Evolutionary conservation across 2,329 filamentous ascomycete genomes (phyloP), one percentile per base, ranked within the genome.

Genomic region (Herpomyces periplanetae): DNA sequence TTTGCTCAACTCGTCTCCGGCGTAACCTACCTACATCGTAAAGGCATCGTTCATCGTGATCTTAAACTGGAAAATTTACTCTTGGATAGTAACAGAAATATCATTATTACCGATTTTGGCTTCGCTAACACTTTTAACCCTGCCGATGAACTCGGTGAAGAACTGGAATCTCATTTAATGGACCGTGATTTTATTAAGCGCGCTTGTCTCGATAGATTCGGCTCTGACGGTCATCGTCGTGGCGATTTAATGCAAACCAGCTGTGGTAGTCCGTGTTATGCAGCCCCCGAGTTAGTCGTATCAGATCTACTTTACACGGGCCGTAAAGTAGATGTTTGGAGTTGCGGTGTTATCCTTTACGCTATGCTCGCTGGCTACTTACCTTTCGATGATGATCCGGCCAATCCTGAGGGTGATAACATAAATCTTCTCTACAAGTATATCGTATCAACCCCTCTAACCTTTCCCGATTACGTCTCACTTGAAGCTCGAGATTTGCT

Each of bases 351-450:
- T 15, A 96, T 96, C 33, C 39, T 96, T 73, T 96, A 96, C 37
- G 80, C 80, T 22, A 96, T 96, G 80, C 49, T 96, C 30, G 80
- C 80, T 15, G 80, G 80, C 16, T 96, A 96, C 37, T 49, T 96
- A 6, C 80, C 80, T 3, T 96, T 96, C 33, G 80, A 96, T 31
- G 80, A 96, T 35, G 80, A 96, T 32, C 80, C 80, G 26, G 80
- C 73, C 17, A 96, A 96, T 34, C 80, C 80, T 2, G 80, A 96
- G 40, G 80, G 80, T 28, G 80, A 96, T 38, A 96, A 96, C 36
- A 96, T 96, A 44, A 96, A 96, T 36, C 51, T 96, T 5, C 48
- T 96, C 11, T 96, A 96, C 51, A 91, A 91, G 43, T 96, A 96
- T 41, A 96, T 96, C 30, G 75, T 88, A 23, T 84, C 69, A 21